Evolutionary conservation across 192 early-diverging fungal genomes (phyloP), one percentile per base, ranked within the genome.

Genomic region (Dimargaris verticillata): DNA sequence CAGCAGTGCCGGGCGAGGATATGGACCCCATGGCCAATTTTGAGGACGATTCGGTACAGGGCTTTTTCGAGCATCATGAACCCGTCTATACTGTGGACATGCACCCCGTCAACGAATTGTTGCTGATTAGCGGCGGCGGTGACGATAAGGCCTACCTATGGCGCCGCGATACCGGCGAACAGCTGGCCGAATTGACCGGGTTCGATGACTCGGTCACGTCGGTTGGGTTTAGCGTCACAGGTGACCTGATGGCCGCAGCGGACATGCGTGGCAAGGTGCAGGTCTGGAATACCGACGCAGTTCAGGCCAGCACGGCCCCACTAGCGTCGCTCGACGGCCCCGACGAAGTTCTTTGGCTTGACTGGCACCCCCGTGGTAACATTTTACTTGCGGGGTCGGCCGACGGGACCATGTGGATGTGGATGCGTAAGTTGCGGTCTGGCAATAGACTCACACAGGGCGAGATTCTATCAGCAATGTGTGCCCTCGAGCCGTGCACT

Each of bases 341-440:
- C 14, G 82, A 83, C 64, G 96, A 96, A 71, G 79, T 95, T 15
- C 80, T 84, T 81, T 99, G 93, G 92, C 52, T 96, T 22, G 70
- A 87, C 65, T 99, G 96, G 96, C 96, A 99, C 70, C 92, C 92
- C 9, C 80, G 88, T 62, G 96, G 96, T 55, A 82, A 83, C 61
- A 84, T 97, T 14, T 62, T 99, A 17, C 67, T 99, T 26, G 88
- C 88, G n/a, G 93, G 93, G 22, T 78, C 85, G 38, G 74, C 75
- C 48, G 96, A 97, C 71, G 85, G 81, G 2, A 89, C 88, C 7
- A 66, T 97, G 55, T 99, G 93, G 93, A 97, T 99, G 94, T 97
- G 95, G 95, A 66, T 64, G 64, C 33, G 33, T 38, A 38, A 38
- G 33, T 38, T 2, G 33, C 7, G 7, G 33, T 38, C 33, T 38